Evolutionary conservation across 345 rosid genomes (phyloP), one percentile per base, ranked within the genome.

Genomic region (Pugionium dolabratum): DNA sequence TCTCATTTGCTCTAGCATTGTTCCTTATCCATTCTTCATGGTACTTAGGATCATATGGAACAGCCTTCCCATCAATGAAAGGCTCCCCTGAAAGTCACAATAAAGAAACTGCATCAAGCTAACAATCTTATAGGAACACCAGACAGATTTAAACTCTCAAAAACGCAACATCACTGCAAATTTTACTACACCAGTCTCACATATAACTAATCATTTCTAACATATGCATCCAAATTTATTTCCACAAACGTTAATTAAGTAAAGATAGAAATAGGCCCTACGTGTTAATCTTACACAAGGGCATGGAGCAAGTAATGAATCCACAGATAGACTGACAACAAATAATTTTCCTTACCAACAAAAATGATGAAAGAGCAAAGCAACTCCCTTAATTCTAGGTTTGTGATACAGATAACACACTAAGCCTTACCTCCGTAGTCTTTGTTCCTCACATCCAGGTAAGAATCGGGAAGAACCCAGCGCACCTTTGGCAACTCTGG

Each of bases 401-500:
- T 32, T 54, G 4, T 54, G 29, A 39, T 55, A 48, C 1, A 64
- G 27, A 27, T 2, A 49, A 40, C 47, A 53, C 7, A 28, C 1
- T 3, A 66, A 66, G 39, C 26, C 76, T 75, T 75, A 95, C 99
- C 99, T 81, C 97, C 99, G 64, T 95, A 95, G 64, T 91, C 87
- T 67, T 95, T 85, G 79, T 95, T 91, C 78, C 58, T 88, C 44
- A 91, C 93, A 82, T 95, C 97, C 66, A 91, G 37, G 77, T 88
- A 95, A 3, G 99, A 95, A 79, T 95, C 97, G n/a, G 97, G 99
- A 64, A 95, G 96, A 77, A 95, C 99, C 91, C 99, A 95, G 5
- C 95, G 85, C 36, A 91, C 97, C 40, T 78, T 72, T 4, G 89
- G 86, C 76, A 95, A 66, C 52, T 89, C 99, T 94, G 80, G 1